Evolutionary conservation across 306 rosid genomes (phyloP).

Genomic region (Aeschynomene evenia): DNA sequence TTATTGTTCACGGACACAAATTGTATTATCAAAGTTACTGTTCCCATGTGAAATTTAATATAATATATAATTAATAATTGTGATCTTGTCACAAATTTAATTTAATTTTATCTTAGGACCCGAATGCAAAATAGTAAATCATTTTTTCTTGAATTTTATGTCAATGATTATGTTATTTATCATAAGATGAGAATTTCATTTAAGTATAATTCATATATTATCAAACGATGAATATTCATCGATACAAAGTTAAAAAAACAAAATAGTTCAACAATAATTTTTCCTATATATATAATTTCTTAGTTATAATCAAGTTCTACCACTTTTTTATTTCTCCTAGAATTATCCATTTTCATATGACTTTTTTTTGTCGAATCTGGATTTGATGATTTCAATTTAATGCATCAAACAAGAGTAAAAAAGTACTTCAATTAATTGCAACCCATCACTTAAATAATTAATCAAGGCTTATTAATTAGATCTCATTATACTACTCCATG

Average conservation of each 20-base stretch:
- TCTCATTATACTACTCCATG: constrained; percentile 34
- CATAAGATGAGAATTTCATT: too few species aligned
- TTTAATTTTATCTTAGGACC: too few species aligned
- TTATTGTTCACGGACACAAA: background rate
- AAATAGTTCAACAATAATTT: too few species aligned
- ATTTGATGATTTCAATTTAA: background rate
- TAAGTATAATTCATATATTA: too few species aligned
- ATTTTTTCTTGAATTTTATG: too few species aligned
- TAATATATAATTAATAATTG: background rate
- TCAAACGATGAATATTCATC: too few species aligned
- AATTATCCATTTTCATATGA: background rate
- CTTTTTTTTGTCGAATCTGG: background rate
- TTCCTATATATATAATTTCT: too few species aligned
- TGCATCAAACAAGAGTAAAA: constrained; percentile 1
- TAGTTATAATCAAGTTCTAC: background rate
- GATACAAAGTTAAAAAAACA: too few species aligned
- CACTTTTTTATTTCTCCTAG: background rate
- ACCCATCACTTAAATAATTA: background rate
- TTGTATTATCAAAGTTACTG: background rate
- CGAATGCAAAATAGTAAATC: too few species aligned
- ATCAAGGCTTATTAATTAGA: constrained; percentile 23
- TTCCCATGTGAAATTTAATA: constrained; percentile 15
- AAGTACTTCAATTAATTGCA: constrained; percentile 7
- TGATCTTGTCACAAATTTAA: background rate
- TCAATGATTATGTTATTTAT: too few species aligned